Base-by-base conservation (phyloP, 495 filamentous ascomycete genomes). In the Tuber microsphaerosporum region DNA sequence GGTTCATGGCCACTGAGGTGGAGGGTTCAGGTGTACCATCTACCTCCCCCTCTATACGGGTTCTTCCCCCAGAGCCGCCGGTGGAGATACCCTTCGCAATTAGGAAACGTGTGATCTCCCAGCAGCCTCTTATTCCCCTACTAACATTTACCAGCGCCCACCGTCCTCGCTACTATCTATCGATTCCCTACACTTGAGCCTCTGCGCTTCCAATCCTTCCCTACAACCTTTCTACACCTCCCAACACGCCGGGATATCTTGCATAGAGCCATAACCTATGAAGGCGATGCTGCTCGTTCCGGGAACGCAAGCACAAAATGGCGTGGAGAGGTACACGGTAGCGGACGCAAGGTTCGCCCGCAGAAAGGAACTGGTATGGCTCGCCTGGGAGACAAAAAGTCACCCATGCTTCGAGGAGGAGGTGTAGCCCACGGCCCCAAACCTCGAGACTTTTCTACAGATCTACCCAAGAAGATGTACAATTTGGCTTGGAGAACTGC, bases 401-500 rank as follows among this genome's bases (percentile, higher is more conserved):
- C 91, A 41, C 96, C 96, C 6, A 90, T 97, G 84, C 86, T 93
- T 17, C 86, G 86, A 70, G 95, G 95, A 75, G 95, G 95, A 84
- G 96, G 93, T 81, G 93, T 94, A 75, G 86, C 91, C 2, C 90
- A 91, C 83, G 96, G 96, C 20, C 96, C 96, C 26, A 89, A 93
- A 78, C 93, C 93, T 45, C 87, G 95, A 76, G 93, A 97, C 84
- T 98, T 98, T 84, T 88, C 89, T 72, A 94, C 93, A 26, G 88
- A 87, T 46, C 86, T 99, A 75, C 94, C 91, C 71, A 87, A 87
- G 79, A 97, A 97, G 87, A 90, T 97, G 70, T 99, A 99, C 85
- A 94, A 97, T 83, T 85, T 96, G 81, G 96, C 96, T 17, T 98
- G 93, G 93, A 89, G 96, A 82, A 98, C 91, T 46, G 96, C 96